Conservation (phyloP, 352 stramenopile genomes). For the Pythium guiyangense region DNA sequence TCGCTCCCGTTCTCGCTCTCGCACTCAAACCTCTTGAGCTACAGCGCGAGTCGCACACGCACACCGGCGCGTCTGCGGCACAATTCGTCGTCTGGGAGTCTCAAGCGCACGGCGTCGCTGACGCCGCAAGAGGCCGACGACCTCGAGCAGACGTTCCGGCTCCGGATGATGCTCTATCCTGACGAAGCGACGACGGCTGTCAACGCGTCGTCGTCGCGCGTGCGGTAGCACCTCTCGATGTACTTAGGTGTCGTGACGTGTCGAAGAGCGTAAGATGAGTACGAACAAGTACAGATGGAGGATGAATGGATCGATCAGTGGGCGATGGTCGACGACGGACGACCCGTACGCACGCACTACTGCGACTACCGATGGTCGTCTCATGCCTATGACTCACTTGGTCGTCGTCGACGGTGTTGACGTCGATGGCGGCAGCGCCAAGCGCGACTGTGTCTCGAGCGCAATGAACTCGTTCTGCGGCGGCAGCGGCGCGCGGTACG, state of each 20-base stretch:
- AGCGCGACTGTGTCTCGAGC: constrained; percentile 14
- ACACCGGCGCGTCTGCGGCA: neutral
- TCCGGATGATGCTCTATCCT: constrained; percentile 27
- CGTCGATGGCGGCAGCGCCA: constrained; percentile 23
- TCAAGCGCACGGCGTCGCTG: constrained; percentile 3
- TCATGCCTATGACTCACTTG: constrained; percentile 16
- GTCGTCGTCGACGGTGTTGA: constrained; percentile 1
- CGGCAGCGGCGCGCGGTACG: constrained; percentile 4
- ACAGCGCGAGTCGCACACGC: neutral
- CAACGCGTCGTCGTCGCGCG: neutral
- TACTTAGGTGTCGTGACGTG: neutral
- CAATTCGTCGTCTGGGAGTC: neutral
- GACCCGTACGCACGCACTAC: too few species aligned
- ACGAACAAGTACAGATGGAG: too few species aligned
- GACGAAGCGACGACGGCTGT: neutral
- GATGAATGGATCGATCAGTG: too few species aligned
- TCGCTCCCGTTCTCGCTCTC: constrained; percentile 7
- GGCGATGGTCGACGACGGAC: too few species aligned
- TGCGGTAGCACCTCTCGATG: neutral
- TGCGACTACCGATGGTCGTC: too few species aligned
- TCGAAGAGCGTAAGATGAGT: neutral
- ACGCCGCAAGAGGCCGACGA: constrained; percentile 15
- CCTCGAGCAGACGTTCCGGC: constrained; percentile 26
- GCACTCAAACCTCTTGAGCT: neutral
- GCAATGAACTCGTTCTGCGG: constrained; percentile 20